phyloP scores from a whole-genome alignment of 306 rosid genomes.

The Cercis canadensis region DNA sequence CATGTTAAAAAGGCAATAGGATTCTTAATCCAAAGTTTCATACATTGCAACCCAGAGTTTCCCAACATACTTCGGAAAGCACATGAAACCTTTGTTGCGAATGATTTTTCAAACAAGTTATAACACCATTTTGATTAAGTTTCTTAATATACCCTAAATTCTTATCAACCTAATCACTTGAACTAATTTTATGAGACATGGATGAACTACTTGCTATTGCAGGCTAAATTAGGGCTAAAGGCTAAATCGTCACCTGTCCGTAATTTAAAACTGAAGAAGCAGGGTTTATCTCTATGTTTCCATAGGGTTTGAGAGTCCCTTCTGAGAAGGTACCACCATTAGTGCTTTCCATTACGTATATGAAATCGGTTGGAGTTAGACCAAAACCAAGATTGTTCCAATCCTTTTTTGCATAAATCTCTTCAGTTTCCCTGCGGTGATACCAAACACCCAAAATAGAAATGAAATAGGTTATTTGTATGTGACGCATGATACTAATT shows the following conservation, averaged over 20 bases:
- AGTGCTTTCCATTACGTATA: constrained; percentile 39
- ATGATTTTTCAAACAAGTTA: too few relatives aligned
- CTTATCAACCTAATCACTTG: too few relatives aligned
- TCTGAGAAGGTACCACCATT: constrained; percentile 24
- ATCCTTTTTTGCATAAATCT: constrained; percentile 1
- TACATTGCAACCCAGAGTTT: too few relatives aligned
- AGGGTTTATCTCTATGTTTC: constrained; percentile 29
- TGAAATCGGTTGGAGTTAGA: constrained; percentile 39
- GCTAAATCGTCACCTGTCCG: constrained; percentile 37
- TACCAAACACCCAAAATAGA: not conserved
- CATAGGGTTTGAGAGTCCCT: constrained; percentile 38
- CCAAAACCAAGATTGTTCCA: constrained; percentile 39
- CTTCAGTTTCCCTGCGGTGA: constrained; percentile 24
- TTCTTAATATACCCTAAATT: too few relatives aligned
- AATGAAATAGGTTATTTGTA: not conserved
- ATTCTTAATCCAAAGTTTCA: too few relatives aligned
- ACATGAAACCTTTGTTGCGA: too few relatives aligned
- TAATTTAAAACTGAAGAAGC: constrained; percentile 39
- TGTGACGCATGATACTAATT: not conserved
- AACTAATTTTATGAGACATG: too few relatives aligned
- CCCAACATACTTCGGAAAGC: too few relatives aligned
- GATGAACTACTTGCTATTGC: too few relatives aligned
- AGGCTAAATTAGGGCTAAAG: too few relatives aligned
- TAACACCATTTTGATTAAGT: too few relatives aligned
- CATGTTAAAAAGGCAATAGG: too few relatives aligned